Conservation (phyloP, 176 grass and related monocot genomes). For the Oropetium thomaeum region DNA sequence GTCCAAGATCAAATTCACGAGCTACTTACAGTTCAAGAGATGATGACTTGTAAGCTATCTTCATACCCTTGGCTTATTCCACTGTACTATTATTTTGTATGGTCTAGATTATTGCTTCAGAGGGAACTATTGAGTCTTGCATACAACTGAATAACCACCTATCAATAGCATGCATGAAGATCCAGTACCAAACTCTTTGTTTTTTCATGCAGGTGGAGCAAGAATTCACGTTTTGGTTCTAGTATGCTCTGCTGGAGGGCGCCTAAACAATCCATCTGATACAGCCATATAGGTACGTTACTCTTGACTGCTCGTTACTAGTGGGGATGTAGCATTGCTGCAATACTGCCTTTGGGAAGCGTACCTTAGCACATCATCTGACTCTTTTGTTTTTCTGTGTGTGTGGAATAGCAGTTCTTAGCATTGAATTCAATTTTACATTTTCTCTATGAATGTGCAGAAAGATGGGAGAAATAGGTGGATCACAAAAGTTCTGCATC, state of each 20-base stretch:
- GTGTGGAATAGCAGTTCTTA: not conserved
- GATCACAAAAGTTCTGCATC: not conserved
- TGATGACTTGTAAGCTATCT: constrained; percentile 76
- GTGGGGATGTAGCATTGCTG: constrained; percentile 7
- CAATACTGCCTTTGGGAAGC: not conserved
- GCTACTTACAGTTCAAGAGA: constrained; percentile 92
- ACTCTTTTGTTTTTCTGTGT: not conserved
- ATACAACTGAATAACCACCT: not conserved
- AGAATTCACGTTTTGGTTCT: constrained; percentile 53
- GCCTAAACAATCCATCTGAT: constrained; percentile 64
- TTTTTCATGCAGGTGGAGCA: constrained; percentile 46
- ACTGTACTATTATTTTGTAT: constrained; percentile 1
- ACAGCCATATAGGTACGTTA: constrained; percentile 38
- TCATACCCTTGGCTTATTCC: constrained; percentile 10
- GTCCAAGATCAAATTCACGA: constrained; percentile 67
- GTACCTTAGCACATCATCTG: not conserved
- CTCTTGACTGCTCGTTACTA: constrained; percentile 2
- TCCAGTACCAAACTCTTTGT: constrained; percentile 2
- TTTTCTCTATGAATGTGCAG: constrained; percentile 12
- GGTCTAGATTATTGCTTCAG: not conserved
- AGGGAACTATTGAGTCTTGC: not conserved
- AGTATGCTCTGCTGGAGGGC: constrained; percentile 72
- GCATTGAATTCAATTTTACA: not conserved
- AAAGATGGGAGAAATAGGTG: constrained; percentile 3
- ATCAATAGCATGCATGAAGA: not conserved